Conservation (phyloP, 2,329 filamentous ascomycete genomes). For the Claviceps capensis region DNA sequence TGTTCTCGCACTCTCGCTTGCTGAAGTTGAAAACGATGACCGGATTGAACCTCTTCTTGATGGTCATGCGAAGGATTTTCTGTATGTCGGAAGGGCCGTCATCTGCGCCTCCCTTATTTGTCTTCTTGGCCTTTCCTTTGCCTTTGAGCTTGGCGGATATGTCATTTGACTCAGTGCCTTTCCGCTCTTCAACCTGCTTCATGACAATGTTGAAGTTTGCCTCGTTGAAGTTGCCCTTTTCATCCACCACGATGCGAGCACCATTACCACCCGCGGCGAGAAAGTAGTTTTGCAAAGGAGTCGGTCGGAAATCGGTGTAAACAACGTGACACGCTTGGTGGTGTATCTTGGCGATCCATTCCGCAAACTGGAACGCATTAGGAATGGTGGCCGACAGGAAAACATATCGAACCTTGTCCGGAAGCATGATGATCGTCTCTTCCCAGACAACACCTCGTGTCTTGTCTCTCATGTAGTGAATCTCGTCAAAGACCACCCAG, state of each 20-base stretch:
- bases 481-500: conserved; percentile 97
- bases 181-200: conserved; percentile 74
- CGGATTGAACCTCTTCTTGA: conserved; percentile 92
- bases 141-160: conserved; percentile 69
- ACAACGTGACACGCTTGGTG: conserved; percentile 97
- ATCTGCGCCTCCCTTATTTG: conserved; percentile 72
- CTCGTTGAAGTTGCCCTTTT: conserved; percentile 91
- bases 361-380: conserved; percentile 97
- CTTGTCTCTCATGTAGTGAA: conserved; percentile 96
- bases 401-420: conserved; percentile 97
- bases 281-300: conserved; percentile 93
- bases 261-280: conserved; percentile 87
- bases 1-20: conserved; percentile 88
- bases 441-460: conserved; percentile 95
- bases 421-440: conserved; percentile 93
- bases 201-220: conserved; percentile 97
- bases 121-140: conserved; percentile 82
- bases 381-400: conserved; percentile 97
- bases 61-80: conserved; percentile 98
- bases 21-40: conserved; percentile 99
- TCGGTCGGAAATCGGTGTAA: conserved; percentile 96
- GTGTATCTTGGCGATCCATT: conserved; percentile 98
- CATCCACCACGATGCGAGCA: conserved; percentile 87
- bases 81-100: conserved; percentile 72
- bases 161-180: conserved; percentile 72